phyloP scores from a whole-genome alignment of 1,284 basidiomycete species.

The Cutaneotrichosporon sp. region DNA sequence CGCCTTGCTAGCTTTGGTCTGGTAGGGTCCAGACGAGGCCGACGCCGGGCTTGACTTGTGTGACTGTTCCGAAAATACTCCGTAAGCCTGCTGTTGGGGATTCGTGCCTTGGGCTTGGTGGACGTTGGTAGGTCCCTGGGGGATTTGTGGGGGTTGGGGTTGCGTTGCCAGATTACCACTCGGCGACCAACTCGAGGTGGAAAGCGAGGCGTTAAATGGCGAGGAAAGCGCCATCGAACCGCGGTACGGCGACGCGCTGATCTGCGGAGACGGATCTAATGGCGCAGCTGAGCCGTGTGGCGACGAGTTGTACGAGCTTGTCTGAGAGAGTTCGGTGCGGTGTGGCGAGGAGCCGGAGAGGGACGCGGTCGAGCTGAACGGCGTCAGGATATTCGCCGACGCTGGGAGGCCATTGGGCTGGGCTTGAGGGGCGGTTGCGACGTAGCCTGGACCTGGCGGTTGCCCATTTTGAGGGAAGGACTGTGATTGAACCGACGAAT shows the following conservation, averaged over 20 bases:
- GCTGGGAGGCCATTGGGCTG: not conserved
- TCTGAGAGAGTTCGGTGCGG: not conserved
- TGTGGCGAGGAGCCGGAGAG: not conserved
- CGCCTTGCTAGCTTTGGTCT: not conserved
- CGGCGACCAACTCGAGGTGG: not conserved
- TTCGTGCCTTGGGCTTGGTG: not conserved
- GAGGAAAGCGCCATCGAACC: not conserved
- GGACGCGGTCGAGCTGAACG: not conserved
- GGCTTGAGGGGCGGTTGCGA: not conserved
- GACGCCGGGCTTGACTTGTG: not conserved
- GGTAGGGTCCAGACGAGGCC: not conserved
- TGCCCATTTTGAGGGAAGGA: not conserved
- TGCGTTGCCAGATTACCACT: not conserved
- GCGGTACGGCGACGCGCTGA: not conserved
- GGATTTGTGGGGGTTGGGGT: not conserved
- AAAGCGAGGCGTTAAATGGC: not conserved
- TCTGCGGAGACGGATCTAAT: not conserved
- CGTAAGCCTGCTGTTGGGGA: not conserved
- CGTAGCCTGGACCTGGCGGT: not conserved
- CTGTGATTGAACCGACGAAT: not conserved
- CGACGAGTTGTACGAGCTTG: not conserved
- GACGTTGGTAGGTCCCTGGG: not conserved
- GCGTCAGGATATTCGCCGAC: not conserved
- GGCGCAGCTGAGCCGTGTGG: not conserved
- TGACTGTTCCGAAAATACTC: not conserved